Percentiles rank a stretch among this genome's conserved stretches.
Evolutionary conservation across 176 grass and related monocot genomes (phyloP).

Genomic region (Raddia distichophylla): DNA sequence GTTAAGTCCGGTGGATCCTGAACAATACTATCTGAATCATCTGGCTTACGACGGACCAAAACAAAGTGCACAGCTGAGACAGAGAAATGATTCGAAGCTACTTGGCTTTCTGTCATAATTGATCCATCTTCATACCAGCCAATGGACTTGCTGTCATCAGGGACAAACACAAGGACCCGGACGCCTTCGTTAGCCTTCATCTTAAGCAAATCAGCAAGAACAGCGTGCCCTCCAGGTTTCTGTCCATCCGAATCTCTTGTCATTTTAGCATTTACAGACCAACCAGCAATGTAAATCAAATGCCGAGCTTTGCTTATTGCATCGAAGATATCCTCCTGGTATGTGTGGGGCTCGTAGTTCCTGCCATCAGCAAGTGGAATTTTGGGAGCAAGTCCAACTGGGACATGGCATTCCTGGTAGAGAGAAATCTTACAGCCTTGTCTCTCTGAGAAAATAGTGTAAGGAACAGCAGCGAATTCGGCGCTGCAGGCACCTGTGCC

Average conservation of each 20-base stretch:
- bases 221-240: slow-evolving; percentile 59
- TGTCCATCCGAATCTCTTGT: slow-evolving; percentile 56
- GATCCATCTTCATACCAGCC: slow-evolving; percentile 56
- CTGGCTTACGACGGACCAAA: slow-evolving; percentile 58
- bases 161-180: slow-evolving; percentile 59
- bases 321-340: slow-evolving; percentile 70
- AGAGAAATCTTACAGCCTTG: slow-evolving; percentile 58
- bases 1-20: slow-evolving; percentile 60
- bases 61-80: slow-evolving; percentile 47
- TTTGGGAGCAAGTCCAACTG: slow-evolving; percentile 61
- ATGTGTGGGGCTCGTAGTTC: slow-evolving; percentile 59
- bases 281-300: slow-evolving; percentile 71
- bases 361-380: slow-evolving; percentile 63
- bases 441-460: slow-evolving; percentile 68
- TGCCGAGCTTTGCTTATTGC: slow-evolving; percentile 62
- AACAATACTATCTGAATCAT: slow-evolving; percentile 63
- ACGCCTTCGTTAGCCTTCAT: slow-evolving; percentile 67
- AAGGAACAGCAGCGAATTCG: slow-evolving; percentile 63
- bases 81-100: slow-evolving; percentile 54
- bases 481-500: slow-evolving; percentile 41
- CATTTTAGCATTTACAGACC: slow-evolving; percentile 61
- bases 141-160: slow-evolving; percentile 61
- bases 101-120: slow-evolving; percentile 65
- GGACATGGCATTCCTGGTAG: slow-evolving; percentile 62
- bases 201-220: slow-evolving; percentile 67